These are phyloP conservation scores for Ophiostoma sp. DNA, from an alignment of 2,329 filamentous ascomycete species.

Conservation along the genomic window DNA sequence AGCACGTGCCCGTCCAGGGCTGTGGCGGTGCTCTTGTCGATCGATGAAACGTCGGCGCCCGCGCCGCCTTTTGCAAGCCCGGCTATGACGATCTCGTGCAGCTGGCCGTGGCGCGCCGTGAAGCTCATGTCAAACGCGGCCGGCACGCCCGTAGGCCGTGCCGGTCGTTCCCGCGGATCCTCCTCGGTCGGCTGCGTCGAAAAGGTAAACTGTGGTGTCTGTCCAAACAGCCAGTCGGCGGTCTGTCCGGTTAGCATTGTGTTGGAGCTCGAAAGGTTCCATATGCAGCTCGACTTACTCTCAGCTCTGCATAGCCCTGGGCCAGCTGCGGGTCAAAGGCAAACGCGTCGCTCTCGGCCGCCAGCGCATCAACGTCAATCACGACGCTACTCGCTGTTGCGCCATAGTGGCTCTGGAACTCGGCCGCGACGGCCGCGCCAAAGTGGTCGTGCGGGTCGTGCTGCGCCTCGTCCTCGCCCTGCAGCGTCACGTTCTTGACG, in stretches of 20 bases:
- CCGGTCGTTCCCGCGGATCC: slow-evolving; percentile 51
- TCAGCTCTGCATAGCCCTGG: slow-evolving; percentile 54
- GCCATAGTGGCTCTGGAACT: slow-evolving; percentile 66
- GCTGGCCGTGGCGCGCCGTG: slow-evolving; percentile 38
- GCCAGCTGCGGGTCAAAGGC: slow-evolving; percentile 41
- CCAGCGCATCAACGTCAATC: slow-evolving; percentile 46
- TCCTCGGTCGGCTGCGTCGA: slow-evolving; percentile 55
- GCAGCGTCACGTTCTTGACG: slow-evolving; percentile 62
- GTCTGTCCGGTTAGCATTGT: slow-evolving; percentile 39
- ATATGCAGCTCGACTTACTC: slow-evolving; percentile 6
- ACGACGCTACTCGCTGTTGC: slow-evolving; percentile 32
- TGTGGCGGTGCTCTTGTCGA: slow-evolving; percentile 11
- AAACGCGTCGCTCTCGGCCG: slow-evolving; percentile 36
- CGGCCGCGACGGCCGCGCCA: slow-evolving; percentile 51
- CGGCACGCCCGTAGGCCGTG: slow-evolving; percentile 44
- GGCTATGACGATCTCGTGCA: slow-evolving; percentile 31
- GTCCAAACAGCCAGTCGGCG: slow-evolving; percentile 70
- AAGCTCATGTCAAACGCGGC: slow-evolving; percentile 34
- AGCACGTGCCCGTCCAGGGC: slow-evolving; percentile 28
- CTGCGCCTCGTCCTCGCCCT: neutral
- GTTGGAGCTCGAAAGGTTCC: neutral
- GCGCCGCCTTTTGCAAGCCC: slow-evolving; percentile 26
- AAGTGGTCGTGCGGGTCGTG: slow-evolving; percentile 35
- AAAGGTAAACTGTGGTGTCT: slow-evolving; percentile 79
- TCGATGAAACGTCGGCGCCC: neutral